Evolutionary conservation across 1,284 basidiomycete genomes (phyloP), one percentile per base, ranked within the genome.

Genomic region (Sanguinoderma infundibulare): DNA sequence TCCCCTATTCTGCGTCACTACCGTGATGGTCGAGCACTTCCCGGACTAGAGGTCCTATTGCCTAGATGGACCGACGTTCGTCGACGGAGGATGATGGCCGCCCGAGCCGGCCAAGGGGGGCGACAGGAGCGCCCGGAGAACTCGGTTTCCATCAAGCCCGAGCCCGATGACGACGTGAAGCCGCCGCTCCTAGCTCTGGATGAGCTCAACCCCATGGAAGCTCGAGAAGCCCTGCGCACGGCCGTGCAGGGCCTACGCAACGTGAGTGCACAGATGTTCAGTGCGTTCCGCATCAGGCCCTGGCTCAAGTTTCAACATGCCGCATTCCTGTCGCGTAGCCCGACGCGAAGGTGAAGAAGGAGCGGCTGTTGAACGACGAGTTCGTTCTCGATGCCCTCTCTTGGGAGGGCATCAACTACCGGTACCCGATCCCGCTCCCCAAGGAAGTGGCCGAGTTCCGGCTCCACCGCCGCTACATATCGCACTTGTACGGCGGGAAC

Each of bases 401-500:
- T 6, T 59, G 58, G 58, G 52, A 59, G 24, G 52, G 53, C 5
- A 59, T 54, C 35, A 54, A 53, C 30, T 50, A 60, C 22, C 55
- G 40, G 0, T 62, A 36, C 50, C 57, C 61, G 6, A 47, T 65
- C 53, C 36, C 58, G 12, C 53, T 65, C 52, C 61, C 57, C 4
- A 20, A 24, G 30, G 26, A 26, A 4, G 47, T 65, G 32, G 50
- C 54, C 2, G 53, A 63, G 28, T 52, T 35, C 47, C n/a, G 57
- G 5, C 51, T 76, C 8, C 56, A 70, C 0, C 67, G 78, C 8
- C 56, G 55, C 0, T 78, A 76, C 55, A 74, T 78, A 49, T 71
- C 71, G 7, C 58, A 64, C 1, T 44, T 55, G 1, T 79, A 72
- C 61, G 79, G 78, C 5, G 78, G 78, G 0, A 75, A 70, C 40